Evolutionary conservation across 441 rosid species (phyloP), one percentile per base, ranked within the genome.

Genomic region (Eruca vesicaria): DNA sequence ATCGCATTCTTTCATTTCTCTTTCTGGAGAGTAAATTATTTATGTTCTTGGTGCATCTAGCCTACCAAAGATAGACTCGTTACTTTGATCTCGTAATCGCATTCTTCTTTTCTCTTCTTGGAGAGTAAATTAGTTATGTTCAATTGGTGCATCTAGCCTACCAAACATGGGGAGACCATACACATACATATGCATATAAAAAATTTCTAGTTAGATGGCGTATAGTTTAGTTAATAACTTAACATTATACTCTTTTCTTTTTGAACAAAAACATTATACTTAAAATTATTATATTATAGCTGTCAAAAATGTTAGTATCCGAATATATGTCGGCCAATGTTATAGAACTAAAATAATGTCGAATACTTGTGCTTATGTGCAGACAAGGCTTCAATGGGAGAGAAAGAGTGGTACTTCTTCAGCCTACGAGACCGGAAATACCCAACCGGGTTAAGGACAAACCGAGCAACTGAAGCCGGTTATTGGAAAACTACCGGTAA

Each of bases 401-500:
- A 87, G 85, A 89, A 87, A 77, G 90, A 87, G 50, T 87, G 94
- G 94, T 89, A 87, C 62, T 89, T 89, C 84, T 89, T 87, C 75
- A 85, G 77, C 66, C 76, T 86, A 84, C 82, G 87, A 59, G 94
- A 89, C 53, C 68, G 94, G 36, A 89, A 89, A 77, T 89, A 89
- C 73, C 94, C 94, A 16, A 89, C 94, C 2, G 94, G 94, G 56
- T 82, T 89, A 35, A 84, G 94, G 69, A 89, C 94, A 23, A 89
- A 89, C 74, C 81, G 94, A 68, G 94, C 94, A 4, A 89, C 94
- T 2, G 88, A 85, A 67, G 88, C 92, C 1, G 94, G 94, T 11
- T 89, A 89, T 45, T 89, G 94, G 94, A 89, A 89, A 75, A 89
- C 94, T 36, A 89, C 94, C 0, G 94, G 94, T 3, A 89, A 85